phyloP scores from a whole-genome alignment of 345 rosid species.

The Geranium brycei region DNA sequence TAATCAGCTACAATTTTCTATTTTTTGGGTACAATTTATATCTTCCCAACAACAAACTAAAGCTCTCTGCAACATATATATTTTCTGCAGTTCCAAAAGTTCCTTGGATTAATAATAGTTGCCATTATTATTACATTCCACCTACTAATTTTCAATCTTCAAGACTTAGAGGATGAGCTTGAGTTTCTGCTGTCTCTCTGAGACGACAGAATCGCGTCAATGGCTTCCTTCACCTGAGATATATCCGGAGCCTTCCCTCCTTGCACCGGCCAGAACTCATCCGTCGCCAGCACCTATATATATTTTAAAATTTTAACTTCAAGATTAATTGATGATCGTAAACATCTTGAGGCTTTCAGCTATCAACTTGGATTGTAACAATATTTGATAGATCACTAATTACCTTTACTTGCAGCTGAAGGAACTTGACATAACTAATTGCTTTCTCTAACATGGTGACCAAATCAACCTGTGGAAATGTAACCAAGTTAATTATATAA shows the following conservation, averaged over 20 bases:
- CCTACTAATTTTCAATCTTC: no score
- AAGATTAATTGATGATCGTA: no score
- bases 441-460: slow-evolving; percentile 96
- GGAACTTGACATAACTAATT: slow-evolving; percentile 80
- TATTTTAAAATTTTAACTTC: not conserved
- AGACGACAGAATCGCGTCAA: slow-evolving; percentile 84
- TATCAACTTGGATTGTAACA: no score
- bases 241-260: slow-evolving; percentile 92
- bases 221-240: slow-evolving; percentile 89
- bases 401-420: slow-evolving; percentile 95
- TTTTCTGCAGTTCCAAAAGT: no score
- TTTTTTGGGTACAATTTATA: no score
- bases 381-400: not conserved
- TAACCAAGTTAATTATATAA: not conserved
- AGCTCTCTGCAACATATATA: no score
- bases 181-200: slow-evolving; percentile 40
- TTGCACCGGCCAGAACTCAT: slow-evolving; percentile 94
- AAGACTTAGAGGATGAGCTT: slow-evolving; percentile 18
- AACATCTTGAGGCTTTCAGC: no score
- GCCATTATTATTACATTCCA: no score
- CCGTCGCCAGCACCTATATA: slow-evolving; percentile 71
- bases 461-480: slow-evolving; percentile 53
- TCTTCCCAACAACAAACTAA: no score
- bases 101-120: no score
- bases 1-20: no score